Evolutionary conservation across 2,329 filamentous ascomycete species (phyloP), one percentile per base, ranked within the genome.

Genomic region (Colletotrichum tofieldiae): DNA sequence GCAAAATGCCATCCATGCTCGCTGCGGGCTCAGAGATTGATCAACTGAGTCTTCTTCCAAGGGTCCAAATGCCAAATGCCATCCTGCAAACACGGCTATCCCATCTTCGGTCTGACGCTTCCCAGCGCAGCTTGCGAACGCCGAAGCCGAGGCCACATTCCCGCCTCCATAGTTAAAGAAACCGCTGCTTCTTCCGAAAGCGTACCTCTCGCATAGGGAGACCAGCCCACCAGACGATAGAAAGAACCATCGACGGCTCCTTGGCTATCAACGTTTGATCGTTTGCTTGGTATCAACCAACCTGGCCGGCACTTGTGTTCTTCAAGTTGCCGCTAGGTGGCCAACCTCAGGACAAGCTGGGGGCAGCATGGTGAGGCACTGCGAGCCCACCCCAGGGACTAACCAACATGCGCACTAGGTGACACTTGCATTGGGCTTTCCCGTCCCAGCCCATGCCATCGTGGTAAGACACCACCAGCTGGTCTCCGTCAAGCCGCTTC

Each of bases 391-490:
- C 41, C 37, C 29, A 39, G 41, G 51, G 37, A 55, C 67, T 54
- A 60, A 41, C 37, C 37, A 39, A 23, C 52, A 55, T 54, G 45
- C 37, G 54, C 59, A 41, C 39, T 58, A 56, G 55, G 49, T 67
- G 39, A 64, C 18, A 56, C 64, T 62, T 52, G 64, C 49, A 56
- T 55, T 68, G 68, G 65, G 49, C 56, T 56, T 51, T 56, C 56
- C 65, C 43, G 51, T 35, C 56, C 64, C 58, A 45, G 35, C 29
- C 51, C 69, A 68, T 59, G 51, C 58, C 69, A 58, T 59, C n/a
- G 51, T 63, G 47, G 39, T 65, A 59, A 72, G 70, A 65, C 52
- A 72, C 60, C 59, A 71, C 71, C 70, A 72, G 59, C 66, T 72
- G 66, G 66, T 60, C 60, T 69, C 51, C 58, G 32, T n/a, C 58